These are phyloP conservation scores for Citrullus mucosospermus DNA, from an alignment of 306 rosid genomes.

Conservation along the genomic window DNA sequence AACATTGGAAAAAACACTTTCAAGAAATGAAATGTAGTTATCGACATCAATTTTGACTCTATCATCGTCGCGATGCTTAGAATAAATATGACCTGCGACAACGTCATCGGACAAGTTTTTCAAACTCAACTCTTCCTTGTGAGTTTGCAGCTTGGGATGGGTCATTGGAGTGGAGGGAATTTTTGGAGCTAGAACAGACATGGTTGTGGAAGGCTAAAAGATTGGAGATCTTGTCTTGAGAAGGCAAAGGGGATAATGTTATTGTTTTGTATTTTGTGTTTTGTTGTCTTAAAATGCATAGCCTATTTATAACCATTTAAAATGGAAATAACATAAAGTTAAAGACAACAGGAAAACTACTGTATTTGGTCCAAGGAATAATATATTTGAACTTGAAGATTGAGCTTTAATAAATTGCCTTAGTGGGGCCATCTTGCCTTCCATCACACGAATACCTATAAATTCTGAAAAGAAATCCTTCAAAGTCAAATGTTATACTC, in stretches of 20 bases:
- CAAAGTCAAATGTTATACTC: not conserved
- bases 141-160: not conserved
- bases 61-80: not conserved
- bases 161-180: not conserved
- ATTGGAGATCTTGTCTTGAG: not conserved
- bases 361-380: not conserved
- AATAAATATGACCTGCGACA: not conserved
- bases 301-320: not conserved
- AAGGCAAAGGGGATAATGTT: not conserved
- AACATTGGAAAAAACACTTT: not conserved
- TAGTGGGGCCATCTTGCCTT: not conserved
- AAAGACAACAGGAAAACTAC: not conserved
- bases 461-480: not conserved
- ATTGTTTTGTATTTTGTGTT: not conserved
- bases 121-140: not conserved
- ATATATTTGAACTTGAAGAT: not conserved
- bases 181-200: not conserved
- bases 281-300: not conserved
- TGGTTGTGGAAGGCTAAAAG: not conserved
- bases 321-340: not conserved
- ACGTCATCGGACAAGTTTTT: not conserved
- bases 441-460: not conserved
- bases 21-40: not conserved
- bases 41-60: not conserved
- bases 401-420: slow-evolving; percentile 2